phyloP scores from a whole-genome alignment of 2,329 filamentous ascomycete genomes.

The Kalmusia sp. region DNA sequence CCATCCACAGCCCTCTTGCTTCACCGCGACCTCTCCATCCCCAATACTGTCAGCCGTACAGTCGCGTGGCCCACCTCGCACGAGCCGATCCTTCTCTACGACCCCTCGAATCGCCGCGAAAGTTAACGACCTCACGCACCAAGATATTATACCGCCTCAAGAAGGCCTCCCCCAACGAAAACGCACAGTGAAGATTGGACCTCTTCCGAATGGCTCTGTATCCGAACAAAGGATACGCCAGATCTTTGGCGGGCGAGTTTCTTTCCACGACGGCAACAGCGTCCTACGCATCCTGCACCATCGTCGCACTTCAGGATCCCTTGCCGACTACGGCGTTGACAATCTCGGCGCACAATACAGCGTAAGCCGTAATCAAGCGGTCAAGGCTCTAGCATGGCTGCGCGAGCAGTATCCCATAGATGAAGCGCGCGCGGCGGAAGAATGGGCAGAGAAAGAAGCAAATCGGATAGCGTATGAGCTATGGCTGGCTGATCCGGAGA shows the following conservation, averaged over 20 bases:
- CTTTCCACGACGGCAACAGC: constrained; percentile 40
- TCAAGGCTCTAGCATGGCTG: constrained; percentile 45
- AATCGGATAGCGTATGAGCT: constrained; percentile 48
- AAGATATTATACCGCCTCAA: constrained; percentile 19
- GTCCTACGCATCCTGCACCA: constrained; percentile 49
- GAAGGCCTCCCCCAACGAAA: constrained; percentile 28
- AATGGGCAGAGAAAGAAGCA: constrained; percentile 48
- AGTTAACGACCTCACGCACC: constrained; percentile 32
- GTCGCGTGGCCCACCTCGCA: constrained; percentile 11
- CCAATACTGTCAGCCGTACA: constrained; percentile 32
- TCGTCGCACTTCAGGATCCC: constrained; percentile 47
- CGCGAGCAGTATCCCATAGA: constrained; percentile 47
- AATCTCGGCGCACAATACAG: constrained; percentile 38
- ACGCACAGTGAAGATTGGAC: constrained; percentile 42
- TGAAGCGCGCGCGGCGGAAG: constrained; percentile 48
- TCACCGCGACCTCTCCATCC: constrained; percentile 16
- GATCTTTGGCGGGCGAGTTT: constrained; percentile 41
- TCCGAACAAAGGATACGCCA: constrained; percentile 28
- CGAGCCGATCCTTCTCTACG: constrained; percentile 30
- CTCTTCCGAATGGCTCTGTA: constrained; percentile 36
- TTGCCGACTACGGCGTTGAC: constrained; percentile 49
- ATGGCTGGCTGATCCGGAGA: constrained; percentile 46
- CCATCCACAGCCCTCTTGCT: constrained; percentile 16
- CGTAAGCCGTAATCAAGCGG: constrained; percentile 32
- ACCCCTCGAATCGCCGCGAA: constrained; percentile 31